These are phyloP conservation scores for Phaeomoniella chlamydospora DNA, from an alignment of 2,329 filamentous ascomycete species.

Conservation along the genomic window DNA sequence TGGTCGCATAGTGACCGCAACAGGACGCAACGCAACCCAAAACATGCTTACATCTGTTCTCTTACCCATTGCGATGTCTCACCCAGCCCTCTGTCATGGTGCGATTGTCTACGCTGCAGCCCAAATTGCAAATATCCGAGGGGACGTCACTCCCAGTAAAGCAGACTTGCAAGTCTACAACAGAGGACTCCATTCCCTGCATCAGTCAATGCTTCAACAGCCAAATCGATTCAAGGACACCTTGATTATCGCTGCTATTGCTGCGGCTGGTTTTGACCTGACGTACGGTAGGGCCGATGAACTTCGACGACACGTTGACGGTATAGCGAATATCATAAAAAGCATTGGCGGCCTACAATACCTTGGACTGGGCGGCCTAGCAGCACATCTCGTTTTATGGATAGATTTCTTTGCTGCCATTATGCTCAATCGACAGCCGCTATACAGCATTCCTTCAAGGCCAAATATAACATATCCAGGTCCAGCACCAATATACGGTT, in stretches of 20 bases:
- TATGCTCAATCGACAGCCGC: neutral
- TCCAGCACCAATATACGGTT: neutral
- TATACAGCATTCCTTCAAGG: neutral
- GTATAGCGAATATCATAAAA: neutral
- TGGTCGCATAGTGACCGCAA: neutral
- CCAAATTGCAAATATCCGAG: neutral
- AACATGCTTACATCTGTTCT: neutral
- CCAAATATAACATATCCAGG: neutral
- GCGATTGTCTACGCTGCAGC: neutral
- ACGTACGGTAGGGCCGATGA: neutral
- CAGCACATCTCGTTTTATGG: neutral
- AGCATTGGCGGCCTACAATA: neutral
- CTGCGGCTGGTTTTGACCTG: neutral
- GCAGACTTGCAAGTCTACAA: neutral
- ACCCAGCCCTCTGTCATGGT: neutral
- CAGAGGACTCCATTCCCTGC: neutral
- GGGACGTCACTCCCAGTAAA: neutral
- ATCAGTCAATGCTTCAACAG: neutral
- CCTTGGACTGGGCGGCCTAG: neutral
- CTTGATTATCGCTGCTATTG: neutral
- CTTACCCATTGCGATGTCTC: neutral
- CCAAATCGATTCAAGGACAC: neutral
- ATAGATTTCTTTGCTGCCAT: neutral
- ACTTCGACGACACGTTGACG: neutral
- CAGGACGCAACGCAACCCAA: neutral